phyloP scores from a whole-genome alignment of 768 basidiomycete species.

The Xanthoconium stramineum region DNA sequence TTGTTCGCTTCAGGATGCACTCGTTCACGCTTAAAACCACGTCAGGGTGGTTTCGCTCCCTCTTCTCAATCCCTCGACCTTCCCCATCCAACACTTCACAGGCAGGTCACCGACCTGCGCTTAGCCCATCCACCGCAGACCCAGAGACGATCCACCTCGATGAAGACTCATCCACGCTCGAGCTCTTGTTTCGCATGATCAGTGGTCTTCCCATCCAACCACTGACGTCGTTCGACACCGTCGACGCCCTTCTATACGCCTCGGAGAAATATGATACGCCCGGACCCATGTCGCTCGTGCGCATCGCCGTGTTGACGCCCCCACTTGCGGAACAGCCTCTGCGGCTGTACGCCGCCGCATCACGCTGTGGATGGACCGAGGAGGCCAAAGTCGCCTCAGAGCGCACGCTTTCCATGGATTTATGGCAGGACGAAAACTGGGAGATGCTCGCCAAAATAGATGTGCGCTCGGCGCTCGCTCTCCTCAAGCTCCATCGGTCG shows the following conservation, averaged over 20 bases:
- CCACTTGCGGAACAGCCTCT: conserved; percentile 49
- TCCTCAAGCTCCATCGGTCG: conserved; percentile 52
- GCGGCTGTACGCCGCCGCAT: conserved; percentile 52
- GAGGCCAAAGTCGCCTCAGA: conserved; percentile 54
- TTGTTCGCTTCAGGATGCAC: conserved; percentile 55
- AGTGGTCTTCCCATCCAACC: conserved; percentile 53
- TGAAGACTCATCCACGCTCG: conserved; percentile 54
- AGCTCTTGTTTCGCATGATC: conserved; percentile 56
- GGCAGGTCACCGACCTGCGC: not conserved
- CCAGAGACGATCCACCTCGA: conserved; percentile 49
- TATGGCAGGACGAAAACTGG: conserved; percentile 46
- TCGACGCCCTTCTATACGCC: conserved; percentile 58
- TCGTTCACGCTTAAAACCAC: conserved; percentile 57
- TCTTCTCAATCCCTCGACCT: conserved; percentile 55
- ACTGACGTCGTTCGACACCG: conserved; percentile 47
- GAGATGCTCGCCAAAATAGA: conserved; percentile 45
- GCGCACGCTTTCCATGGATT: conserved; percentile 50
- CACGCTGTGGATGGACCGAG: conserved; percentile 56
- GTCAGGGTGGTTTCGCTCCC: conserved; percentile 54
- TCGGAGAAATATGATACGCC: conserved; percentile 73
- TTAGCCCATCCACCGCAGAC: conserved; percentile 8
- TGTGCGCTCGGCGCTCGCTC: conserved; percentile 48
- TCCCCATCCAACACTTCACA: not conserved
- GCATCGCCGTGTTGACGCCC: conserved; percentile 53
- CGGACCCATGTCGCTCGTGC: conserved; percentile 57